A percentile compares a stretch with the other conserved stretches of the same genome.
These are phyloP conservation scores for Chrysoporthe puriensis DNA, from an alignment of 2,329 filamentous ascomycete genomes.

Conservation along the genomic window DNA sequence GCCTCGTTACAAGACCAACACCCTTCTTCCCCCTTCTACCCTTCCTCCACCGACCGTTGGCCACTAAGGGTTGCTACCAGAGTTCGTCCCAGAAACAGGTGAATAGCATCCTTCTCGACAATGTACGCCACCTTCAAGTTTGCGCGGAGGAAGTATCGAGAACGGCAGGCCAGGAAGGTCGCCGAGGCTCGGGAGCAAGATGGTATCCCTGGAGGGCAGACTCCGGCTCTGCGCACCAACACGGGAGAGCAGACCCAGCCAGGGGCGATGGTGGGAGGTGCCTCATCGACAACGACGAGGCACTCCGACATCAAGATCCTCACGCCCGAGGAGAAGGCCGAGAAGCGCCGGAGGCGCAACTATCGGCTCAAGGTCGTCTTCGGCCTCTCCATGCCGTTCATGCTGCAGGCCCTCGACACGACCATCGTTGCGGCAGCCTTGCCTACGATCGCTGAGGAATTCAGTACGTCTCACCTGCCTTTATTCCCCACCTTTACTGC, in stretches of 20 bases:
- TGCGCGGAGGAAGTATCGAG: slow-evolving; percentile 31
- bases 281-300: not conserved
- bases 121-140: slow-evolving; percentile 35
- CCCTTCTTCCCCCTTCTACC: not conserved
- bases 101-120: slow-evolving; percentile 7
- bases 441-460: slow-evolving; percentile 67
- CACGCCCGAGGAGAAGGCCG: slow-evolving; percentile 36
- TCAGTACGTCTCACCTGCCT: slow-evolving; percentile 46
- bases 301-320: slow-evolving; percentile 1
- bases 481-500: too few relatives aligned
- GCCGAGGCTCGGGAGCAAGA: not conserved
- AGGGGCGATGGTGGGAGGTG: too few relatives aligned
- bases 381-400: slow-evolving; percentile 63
- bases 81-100: not conserved
- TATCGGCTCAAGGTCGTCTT: slow-evolving; percentile 63
- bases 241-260: slow-evolving; percentile 8
- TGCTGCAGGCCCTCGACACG: slow-evolving; percentile 64
- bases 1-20: not conserved
- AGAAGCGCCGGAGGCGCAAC: slow-evolving; percentile 38
- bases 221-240: not conserved
- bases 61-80: too few relatives aligned
- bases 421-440: slow-evolving; percentile 66
- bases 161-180: slow-evolving; percentile 17
- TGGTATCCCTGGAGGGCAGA: not conserved
- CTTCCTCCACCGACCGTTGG: not conserved